Evolutionary conservation across 2,329 filamentous ascomycete genomes (phyloP).

Genomic region (Penicillium sp.): DNA sequence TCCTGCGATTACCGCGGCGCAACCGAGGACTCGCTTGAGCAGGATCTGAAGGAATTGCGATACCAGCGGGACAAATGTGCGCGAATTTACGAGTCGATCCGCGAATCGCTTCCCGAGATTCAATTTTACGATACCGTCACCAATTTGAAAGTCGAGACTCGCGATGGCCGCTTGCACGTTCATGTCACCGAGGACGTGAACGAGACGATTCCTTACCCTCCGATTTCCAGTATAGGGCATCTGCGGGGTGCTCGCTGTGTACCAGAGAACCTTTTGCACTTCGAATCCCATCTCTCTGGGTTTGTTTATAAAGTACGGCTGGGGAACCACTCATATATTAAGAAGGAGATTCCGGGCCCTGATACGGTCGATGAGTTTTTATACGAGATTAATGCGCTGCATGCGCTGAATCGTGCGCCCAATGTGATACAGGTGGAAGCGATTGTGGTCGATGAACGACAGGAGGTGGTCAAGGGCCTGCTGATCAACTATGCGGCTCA

Average conservation of each 20-base stretch:
- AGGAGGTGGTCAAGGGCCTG: constrained; percentile 77
- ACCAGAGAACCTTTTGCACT: constrained; percentile 74
- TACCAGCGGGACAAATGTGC: constrained; percentile 91
- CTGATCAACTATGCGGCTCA: constrained; percentile 85
- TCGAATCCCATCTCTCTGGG: constrained; percentile 91
- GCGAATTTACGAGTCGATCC: constrained; percentile 91
- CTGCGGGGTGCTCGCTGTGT: constrained; percentile 53
- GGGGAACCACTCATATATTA: constrained; percentile 72
- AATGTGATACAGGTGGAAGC: constrained; percentile 86
- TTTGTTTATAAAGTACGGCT: constrained; percentile 93
- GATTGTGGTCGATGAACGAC: constrained; percentile 78
- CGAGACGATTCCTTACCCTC: constrained; percentile 88
- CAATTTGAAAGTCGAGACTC: constrained; percentile 90
- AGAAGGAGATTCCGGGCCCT: constrained; percentile 96
- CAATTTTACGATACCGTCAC: constrained; percentile 96
- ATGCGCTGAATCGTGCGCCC: constrained; percentile 68
- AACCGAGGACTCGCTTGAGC: constrained; percentile 78
- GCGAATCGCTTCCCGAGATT: constrained; percentile 87
- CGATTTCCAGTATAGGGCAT: constrained; percentile 71
- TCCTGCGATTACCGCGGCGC: constrained; percentile 89
- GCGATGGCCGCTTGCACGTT: constrained; percentile 83
- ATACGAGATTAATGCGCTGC: constrained; percentile 96
- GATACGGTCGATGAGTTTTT: constrained; percentile 95
- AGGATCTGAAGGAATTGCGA: constrained; percentile 72
- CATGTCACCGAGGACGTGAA: constrained; percentile 97